Evolutionary conservation across 108 stramenopile species (phyloP), one percentile per base, ranked within the genome.

Genomic region (Nitzschia sp.): DNA sequence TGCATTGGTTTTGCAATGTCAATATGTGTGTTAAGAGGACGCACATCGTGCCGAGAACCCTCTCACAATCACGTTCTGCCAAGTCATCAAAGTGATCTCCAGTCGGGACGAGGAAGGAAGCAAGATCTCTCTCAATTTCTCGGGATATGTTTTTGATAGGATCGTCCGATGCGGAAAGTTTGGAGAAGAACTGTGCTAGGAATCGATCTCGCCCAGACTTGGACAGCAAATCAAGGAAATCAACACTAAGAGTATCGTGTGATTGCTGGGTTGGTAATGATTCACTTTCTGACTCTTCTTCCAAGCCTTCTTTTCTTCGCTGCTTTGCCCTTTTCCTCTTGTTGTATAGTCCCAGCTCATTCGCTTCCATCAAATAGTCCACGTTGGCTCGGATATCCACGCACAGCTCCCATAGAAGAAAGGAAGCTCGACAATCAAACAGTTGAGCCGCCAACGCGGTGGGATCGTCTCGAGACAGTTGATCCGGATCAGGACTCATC

Each of bases 1-100:
- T 24, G 6, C 48, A 15, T 1, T 58, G 9, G 42, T 77, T 58
- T 9, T 84, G 65, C 44, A 55, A 20, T 38, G 70, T 54, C 14
- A 93, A 72, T 48, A 89, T 41, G 43, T 83, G 62, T 20, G 66
- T 63, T 42, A 72, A 48, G 37, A 87, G 58, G 10, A 89, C 58
- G 11, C 77, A 73, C 25, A 83, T 65, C 6, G 69, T 69, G 25
- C 60, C 72, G 8, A 93, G 67, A 63, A 89, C 63, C 62, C 72
- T 75, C 57, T 93, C 89, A 51, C 78, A 83, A 40, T 87, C 87
- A 58, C 57, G 29, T 34, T 34, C 29, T 3, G 29, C 1, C 3
- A 34, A 34, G 29, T 5, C 5, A 34, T 34, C 29, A 5, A 34
- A 34, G 29, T 34, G 29, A 3, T 34, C 29, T 1, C 29, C 29